Evolutionary conservation across 75 land plant genomes (phyloP), one percentile per base, ranked within the genome.

Genomic region (Cunninghamia lanceolata): DNA sequence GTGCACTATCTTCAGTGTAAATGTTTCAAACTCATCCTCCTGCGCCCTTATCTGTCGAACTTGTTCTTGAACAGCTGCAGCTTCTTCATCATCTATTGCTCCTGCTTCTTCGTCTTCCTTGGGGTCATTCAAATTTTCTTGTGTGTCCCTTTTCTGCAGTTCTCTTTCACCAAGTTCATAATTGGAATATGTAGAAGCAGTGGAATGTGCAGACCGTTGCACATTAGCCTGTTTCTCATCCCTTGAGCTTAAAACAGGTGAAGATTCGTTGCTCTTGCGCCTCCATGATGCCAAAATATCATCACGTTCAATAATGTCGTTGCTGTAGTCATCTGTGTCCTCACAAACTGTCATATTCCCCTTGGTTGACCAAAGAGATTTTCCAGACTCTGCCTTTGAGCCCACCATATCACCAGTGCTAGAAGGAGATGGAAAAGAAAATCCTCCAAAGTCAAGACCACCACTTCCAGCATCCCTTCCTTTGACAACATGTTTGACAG

Each of bases 1-100:
- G 84, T 98, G 99, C 45, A 98, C 92, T 86, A 98, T 91, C 88
- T 94, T 95, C 36, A 98, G 92, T 87, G 94, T 91, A 73, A 98
- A 98, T 5, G 94, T 94, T 84, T 98, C 99, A 90, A 93, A 98
- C 85, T 98, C 99, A 66, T 98, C 99, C 84, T 96, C 99, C 80
- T 98, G 99, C 32, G 94, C 91, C 75, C 87, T 89, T 47, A 98
- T 93, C 86, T 95, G 96, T 82, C 94, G 92, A 13, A 98, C 91
- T 91, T 98, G 99, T 84, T 98, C 99, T 89, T 96, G 99, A 82
- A 95, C 93, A 63, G 96, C 96, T 47, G 94, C 93, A 42, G 92
- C 95, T 78, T 97, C 99, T 86, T 96, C 99, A 87, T 95, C 98
- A 85, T 96, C 99, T 40, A 93, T 66, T 79, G 89, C 90, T 79